Conservation (phyloP, 441 rosid genomes). For the Pelargonium fulgidum region DNA sequence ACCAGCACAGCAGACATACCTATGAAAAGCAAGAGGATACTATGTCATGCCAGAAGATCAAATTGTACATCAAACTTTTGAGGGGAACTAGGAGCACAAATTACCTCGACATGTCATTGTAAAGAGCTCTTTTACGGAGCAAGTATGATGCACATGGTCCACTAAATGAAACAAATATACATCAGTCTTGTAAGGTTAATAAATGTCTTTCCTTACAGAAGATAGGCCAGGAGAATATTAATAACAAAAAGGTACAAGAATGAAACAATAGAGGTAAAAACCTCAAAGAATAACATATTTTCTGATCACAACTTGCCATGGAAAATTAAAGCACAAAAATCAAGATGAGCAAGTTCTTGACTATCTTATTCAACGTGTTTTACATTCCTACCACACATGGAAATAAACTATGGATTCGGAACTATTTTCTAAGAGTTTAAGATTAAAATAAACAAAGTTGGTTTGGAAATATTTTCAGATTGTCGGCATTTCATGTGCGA, state of each 20-base stretch:
- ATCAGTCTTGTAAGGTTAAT: slow-evolving; percentile 14
- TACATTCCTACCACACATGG: neutral
- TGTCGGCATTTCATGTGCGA: neutral
- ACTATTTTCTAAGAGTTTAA: too few relatives aligned
- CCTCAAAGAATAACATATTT: neutral
- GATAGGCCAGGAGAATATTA: neutral
- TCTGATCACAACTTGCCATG: neutral
- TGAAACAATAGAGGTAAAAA: neutral
- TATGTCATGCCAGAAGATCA: slow-evolving; percentile 5
- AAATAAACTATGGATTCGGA: neutral
- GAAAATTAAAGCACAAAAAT: neutral
- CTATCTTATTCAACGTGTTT: neutral
- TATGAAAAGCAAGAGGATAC: slow-evolving; percentile 23
- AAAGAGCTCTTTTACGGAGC: slow-evolving; percentile 82
- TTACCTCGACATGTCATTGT: slow-evolving; percentile 94
- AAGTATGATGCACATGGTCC: slow-evolving; percentile 85
- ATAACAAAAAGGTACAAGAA: neutral
- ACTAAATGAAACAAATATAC: slow-evolving; percentile 32
- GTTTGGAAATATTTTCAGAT: too few relatives aligned
- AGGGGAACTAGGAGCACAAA: neutral
- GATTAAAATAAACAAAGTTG: too few relatives aligned
- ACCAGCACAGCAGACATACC: slow-evolving; percentile 94
- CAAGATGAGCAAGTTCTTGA: neutral
- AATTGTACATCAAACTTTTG: neutral
- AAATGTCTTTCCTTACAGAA: neutral